Conservation (phyloP, 495 filamentous ascomycete genomes). For the Xylaria grammica region DNA sequence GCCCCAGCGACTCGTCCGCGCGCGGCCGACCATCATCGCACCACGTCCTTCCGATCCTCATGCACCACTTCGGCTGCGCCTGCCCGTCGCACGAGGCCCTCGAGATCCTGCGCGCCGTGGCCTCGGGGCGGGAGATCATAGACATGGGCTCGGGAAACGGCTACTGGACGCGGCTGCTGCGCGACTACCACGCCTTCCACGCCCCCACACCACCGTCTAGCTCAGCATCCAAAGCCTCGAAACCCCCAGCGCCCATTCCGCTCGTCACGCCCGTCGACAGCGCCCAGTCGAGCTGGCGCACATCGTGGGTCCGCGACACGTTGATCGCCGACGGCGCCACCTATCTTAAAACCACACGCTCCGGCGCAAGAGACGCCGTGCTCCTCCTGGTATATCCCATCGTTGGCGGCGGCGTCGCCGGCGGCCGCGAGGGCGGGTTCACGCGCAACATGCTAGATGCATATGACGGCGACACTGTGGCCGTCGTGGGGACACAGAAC, state of each 20-base stretch:
- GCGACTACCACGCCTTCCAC: conserved; percentile 46
- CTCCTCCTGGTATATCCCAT: conserved; percentile 68
- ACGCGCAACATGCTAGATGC: conserved; percentile 56
- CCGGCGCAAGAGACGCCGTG: conserved; percentile 49
- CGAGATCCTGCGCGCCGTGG: conserved; percentile 51
- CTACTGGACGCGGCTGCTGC: conserved; percentile 67
- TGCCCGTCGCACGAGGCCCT: conserved; percentile 62
- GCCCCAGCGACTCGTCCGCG: conserved; percentile 46
- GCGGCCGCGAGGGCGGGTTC: conserved; percentile 48
- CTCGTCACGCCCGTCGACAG: conserved; percentile 53
- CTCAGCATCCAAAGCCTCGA: too few species aligned
- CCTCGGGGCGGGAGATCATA: conserved; percentile 45
- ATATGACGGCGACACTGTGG: conserved; percentile 62
- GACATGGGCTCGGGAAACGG: conserved; percentile 66
- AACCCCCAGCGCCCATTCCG: conserved; percentile 32
- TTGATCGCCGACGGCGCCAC: conserved; percentile 50
- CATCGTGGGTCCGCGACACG: conserved; percentile 64
- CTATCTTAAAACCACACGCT: conserved; percentile 42
- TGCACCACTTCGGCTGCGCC: conserved; percentile 71
- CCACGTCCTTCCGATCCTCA: conserved; percentile 64
- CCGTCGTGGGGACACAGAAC: conserved; percentile 69
- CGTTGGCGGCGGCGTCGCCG: conserved; percentile 48
- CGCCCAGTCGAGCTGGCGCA: conserved; percentile 59
- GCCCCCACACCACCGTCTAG: conserved; percentile 13
- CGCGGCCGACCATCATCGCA: conserved; percentile 48